A percentile compares a stretch with the other conserved stretches of the same genome.
phyloP scores from a whole-genome alignment of 176 grass and related monocot genomes.

The Carex pumila region DNA sequence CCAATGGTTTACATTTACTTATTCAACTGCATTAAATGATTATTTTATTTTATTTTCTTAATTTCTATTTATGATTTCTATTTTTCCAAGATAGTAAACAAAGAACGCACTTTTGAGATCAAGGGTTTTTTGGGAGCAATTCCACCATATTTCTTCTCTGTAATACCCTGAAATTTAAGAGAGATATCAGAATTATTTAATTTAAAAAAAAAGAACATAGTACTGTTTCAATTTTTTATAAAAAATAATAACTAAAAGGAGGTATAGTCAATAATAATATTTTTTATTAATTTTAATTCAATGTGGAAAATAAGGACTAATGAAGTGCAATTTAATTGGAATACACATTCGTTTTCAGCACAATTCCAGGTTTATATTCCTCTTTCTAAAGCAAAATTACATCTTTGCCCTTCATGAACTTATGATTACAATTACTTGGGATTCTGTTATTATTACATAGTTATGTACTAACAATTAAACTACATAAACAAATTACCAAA shows the following conservation, averaged over 20 bases:
- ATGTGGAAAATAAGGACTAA: not conserved
- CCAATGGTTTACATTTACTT: not conserved
- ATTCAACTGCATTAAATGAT: not conserved
- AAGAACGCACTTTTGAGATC: conserved; percentile 64
- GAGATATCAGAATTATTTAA: not conserved
- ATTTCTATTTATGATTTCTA: not conserved
- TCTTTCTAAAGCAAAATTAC: not conserved
- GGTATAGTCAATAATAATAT: not conserved
- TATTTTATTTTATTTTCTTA: not conserved
- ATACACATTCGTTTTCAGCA: not conserved
- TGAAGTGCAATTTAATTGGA: not conserved
- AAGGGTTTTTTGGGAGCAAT: conserved; percentile 84
- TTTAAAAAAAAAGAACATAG: not conserved
- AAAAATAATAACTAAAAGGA: not conserved
- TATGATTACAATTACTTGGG: not conserved
- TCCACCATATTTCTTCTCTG: conserved; percentile 75
- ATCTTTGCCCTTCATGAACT: no score
- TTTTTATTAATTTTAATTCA: not conserved
- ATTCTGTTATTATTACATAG: not conserved
- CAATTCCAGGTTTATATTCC: not conserved
- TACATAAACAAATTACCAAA: not conserved
- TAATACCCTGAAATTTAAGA: conserved; percentile 25
- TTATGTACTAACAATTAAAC: not conserved
- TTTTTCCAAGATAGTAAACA: not conserved
- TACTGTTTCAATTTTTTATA: not conserved